phyloP scores from a whole-genome alignment of 805 yeast genomes.

The Candida schatavii region DNA sequence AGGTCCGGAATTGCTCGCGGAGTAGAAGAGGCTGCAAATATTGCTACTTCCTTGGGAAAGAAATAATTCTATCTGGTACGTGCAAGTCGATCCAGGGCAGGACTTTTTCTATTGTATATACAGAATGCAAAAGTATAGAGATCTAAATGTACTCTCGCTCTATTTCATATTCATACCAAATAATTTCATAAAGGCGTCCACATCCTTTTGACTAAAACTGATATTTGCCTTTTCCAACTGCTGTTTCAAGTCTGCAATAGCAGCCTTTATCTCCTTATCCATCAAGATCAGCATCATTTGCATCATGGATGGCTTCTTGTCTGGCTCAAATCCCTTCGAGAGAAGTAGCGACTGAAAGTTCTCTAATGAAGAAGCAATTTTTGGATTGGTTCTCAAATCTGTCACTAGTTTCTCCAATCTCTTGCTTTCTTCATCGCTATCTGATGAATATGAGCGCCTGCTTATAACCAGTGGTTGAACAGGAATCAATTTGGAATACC shows the following conservation, averaged over 20 bases:
- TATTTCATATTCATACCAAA: slow-evolving; percentile 11
- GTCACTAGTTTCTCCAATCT: slow-evolving; percentile 8
- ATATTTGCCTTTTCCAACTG: slow-evolving; percentile 32
- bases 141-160: too few species aligned
- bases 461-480: background rate
- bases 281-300: slow-evolving; percentile 36
- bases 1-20: slow-evolving; percentile 86
- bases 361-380: slow-evolving; percentile 24
- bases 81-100: background rate
- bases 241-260: slow-evolving; percentile 24
- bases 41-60: slow-evolving; percentile 55
- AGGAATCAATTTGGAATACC: too few species aligned
- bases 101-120: too few species aligned
- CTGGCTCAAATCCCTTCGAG: slow-evolving; percentile 30
- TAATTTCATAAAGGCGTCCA: slow-evolving; percentile 26
- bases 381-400: slow-evolving; percentile 24
- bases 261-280: slow-evolving; percentile 33
- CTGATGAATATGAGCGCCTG: background rate
- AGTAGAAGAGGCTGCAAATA: slow-evolving; percentile 86
- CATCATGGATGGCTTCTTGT: slow-evolving; percentile 28
- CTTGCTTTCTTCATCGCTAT: slow-evolving; percentile 1
- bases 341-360: slow-evolving; percentile 30
- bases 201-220: slow-evolving; percentile 30
- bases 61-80: too few species aligned
- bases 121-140: too few species aligned